Conservation (phyloP, 495 filamentous ascomycete species). For the Penicillium robsamsonii region DNA sequence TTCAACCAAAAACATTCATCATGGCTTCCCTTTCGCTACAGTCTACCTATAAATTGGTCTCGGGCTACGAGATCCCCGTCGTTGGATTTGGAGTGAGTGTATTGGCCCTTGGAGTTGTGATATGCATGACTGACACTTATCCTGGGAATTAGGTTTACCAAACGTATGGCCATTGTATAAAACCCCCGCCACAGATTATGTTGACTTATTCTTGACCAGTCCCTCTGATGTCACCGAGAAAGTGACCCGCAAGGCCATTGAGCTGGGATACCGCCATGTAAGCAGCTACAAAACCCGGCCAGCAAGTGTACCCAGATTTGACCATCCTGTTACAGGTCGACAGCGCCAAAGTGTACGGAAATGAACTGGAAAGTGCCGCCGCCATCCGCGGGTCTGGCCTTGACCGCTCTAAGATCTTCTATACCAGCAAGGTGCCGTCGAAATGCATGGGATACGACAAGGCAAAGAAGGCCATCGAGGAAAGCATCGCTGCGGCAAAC, state of each 20-base stretch:
- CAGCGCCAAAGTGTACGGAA: constrained; percentile 53
- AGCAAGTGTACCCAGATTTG: background rate
- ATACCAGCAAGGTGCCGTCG: constrained; percentile 55
- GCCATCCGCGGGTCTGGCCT: constrained; percentile 47
- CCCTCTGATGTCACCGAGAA: constrained; percentile 55
- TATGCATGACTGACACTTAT: constrained; percentile 7
- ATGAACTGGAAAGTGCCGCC: constrained; percentile 49
- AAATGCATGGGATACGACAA: constrained; percentile 48
- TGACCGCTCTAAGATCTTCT: constrained; percentile 52
- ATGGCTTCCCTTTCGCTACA: constrained; percentile 63
- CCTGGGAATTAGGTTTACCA: constrained; percentile 60
- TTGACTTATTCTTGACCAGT: constrained; percentile 27
- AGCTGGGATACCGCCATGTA: constrained; percentile 72
- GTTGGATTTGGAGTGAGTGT: constrained; percentile 69
- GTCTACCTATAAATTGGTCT: constrained; percentile 65
- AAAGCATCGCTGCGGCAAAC: constrained; percentile 44
- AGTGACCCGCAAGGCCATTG: constrained; percentile 60
- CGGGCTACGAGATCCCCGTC: constrained; percentile 73
- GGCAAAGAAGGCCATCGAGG: constrained; percentile 49
- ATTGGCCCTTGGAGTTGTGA: background rate
- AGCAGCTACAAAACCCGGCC: constrained; percentile 10
- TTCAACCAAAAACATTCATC: constrained; percentile 7
- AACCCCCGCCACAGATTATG: background rate
- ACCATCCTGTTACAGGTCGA: constrained; percentile 42
- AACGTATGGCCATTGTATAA: constrained; percentile 49